Evolutionary conservation across 139 green algal species (phyloP).

Genomic region (Coelastrella sp.): DNA sequence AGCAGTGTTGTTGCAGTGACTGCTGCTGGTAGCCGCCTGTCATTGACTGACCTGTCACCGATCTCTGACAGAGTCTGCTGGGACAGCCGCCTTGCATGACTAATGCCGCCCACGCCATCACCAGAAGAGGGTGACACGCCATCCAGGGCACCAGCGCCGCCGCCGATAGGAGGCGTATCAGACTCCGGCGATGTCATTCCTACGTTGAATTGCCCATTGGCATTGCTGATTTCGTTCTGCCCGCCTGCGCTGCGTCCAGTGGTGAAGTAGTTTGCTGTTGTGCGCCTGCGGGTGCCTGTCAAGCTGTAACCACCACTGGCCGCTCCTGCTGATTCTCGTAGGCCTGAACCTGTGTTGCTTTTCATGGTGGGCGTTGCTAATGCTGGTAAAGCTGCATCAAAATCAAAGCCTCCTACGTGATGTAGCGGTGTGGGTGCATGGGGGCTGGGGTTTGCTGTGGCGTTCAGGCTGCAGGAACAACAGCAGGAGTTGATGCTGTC

Average conservation of each 20-base stretch:
- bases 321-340: neutral
- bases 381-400: neutral
- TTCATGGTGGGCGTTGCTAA: neutral
- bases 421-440: neutral
- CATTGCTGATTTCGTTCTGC: neutral
- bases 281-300: neutral
- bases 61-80: slow-evolving; percentile 26
- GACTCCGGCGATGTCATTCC: neutral
- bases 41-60: slow-evolving; percentile 9
- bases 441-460: neutral
- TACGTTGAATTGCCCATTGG: neutral
- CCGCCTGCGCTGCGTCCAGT: neutral
- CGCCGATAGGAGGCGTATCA: slow-evolving; percentile 5
- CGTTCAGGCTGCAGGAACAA: slow-evolving; percentile 9
- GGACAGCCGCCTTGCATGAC: slow-evolving; percentile 19
- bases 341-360: neutral
- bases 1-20: no score
- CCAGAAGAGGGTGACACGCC: neutral
- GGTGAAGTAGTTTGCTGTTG: slow-evolving; percentile 17
- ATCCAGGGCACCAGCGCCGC: neutral
- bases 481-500: neutral
- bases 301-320: neutral
- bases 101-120: neutral
- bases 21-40: neutral
- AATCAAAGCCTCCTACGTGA: slow-evolving; percentile 10